Evolutionary conservation across 169 alveolate species (phyloP).

Genomic region (Toxoplasma gondii): DNA sequence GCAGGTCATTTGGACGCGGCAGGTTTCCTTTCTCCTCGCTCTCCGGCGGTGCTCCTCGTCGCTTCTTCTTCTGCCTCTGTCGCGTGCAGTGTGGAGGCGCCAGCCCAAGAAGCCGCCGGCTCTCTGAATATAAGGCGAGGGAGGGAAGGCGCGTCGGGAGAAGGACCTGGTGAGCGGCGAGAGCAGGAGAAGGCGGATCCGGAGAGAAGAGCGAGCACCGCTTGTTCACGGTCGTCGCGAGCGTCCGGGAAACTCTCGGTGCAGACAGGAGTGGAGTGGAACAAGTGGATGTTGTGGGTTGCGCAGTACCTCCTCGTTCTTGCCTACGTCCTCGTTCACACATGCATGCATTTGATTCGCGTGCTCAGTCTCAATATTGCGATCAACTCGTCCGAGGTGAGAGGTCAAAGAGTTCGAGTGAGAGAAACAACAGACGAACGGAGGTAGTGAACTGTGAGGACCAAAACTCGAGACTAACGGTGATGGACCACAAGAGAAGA

Average conservation of each 20-base stretch:
- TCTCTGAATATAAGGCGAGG: too few relatives aligned
- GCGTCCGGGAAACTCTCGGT: not conserved
- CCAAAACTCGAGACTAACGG: not conserved
- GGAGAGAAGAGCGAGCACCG: too few relatives aligned
- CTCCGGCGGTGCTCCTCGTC: too few relatives aligned
- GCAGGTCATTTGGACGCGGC: too few relatives aligned
- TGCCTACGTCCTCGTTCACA: slow-evolving; percentile 78
- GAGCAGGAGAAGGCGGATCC: too few relatives aligned
- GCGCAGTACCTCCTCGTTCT: slow-evolving; percentile 69
- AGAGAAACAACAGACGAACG: not conserved
- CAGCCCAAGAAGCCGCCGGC: too few relatives aligned
- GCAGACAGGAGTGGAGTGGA: not conserved
- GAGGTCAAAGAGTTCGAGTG: not conserved
- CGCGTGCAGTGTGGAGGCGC: too few relatives aligned
- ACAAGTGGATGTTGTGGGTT: not conserved
- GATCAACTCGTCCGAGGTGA: slow-evolving; percentile 89
- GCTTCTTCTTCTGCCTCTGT: too few relatives aligned
- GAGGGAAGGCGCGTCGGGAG: too few relatives aligned
- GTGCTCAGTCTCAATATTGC: slow-evolving; percentile 88
- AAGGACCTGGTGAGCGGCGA: too few relatives aligned
- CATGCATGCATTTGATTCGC: slow-evolving; percentile 86
- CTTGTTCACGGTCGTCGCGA: too few relatives aligned
- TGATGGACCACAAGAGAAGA: not conserved
- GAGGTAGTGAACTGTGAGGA: not conserved
- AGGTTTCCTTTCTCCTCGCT: too few relatives aligned